Conservation (phyloP, 306 rosid genomes). For the Sophora flavescens region DNA sequence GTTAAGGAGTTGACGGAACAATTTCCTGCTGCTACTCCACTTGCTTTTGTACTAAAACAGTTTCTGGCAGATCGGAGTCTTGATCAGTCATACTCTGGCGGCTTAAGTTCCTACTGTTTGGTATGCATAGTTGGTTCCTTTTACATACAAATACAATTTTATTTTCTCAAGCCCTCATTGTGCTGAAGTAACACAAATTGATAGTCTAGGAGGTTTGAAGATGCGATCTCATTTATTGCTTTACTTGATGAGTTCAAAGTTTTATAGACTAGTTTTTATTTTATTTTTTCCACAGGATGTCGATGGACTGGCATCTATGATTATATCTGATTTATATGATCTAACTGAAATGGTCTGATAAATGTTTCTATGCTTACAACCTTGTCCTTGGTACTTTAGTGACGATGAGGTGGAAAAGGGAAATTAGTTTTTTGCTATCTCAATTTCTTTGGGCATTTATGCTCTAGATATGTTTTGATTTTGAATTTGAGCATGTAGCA, state of each 20-base stretch:
- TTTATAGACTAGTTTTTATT: neutral
- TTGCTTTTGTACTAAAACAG: constrained; percentile 89
- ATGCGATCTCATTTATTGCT: constrained; percentile 18
- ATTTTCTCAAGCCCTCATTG: constrained; percentile 21
- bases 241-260: constrained; percentile 14
- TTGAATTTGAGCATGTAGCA: neutral
- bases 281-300: constrained; percentile 19
- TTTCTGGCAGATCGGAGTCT: constrained; percentile 97
- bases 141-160: constrained; percentile 4
- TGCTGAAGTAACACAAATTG: constrained; percentile 30
- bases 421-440: neutral
- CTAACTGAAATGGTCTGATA: constrained; percentile 16
- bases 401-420: neutral
- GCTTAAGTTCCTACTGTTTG: constrained; percentile 98
- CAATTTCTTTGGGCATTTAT: constrained; percentile 28
- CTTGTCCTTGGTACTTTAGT: constrained; percentile 15
- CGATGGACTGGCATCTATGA: neutral
- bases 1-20: constrained; percentile 89
- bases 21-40: constrained; percentile 93
- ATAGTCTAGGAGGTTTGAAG: constrained; percentile 11
- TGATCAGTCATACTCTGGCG: constrained; percentile 97
- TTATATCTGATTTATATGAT: constrained; percentile 21
- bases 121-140: constrained; percentile 58
- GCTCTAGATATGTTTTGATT: constrained; percentile 27
- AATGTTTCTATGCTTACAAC: constrained; percentile 6